These are phyloP conservation scores for Podila clonocystis DNA, from an alignment of 192 early-diverging fungal species.

Conservation along the genomic window DNA sequence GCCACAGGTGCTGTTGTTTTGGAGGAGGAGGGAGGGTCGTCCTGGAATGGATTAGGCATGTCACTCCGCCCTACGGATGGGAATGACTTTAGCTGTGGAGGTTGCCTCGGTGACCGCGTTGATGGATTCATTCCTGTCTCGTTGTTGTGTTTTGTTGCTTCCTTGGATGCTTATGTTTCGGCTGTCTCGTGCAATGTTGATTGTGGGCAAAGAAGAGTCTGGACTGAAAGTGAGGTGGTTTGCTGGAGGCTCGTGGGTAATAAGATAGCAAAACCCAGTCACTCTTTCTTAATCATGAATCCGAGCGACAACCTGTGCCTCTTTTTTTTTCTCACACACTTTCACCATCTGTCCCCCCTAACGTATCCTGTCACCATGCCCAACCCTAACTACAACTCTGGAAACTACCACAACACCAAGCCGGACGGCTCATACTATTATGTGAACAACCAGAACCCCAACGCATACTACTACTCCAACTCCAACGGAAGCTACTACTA, in stretches of 20 bases:
- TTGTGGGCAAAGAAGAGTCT: neutral
- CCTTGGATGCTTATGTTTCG: neutral
- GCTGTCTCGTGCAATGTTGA: neutral
- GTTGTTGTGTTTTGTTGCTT: neutral
- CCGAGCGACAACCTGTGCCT: neutral
- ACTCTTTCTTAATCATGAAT: no score
- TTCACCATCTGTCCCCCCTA: neutral
- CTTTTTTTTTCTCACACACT: slow-evolving; percentile 4
- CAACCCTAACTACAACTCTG: neutral
- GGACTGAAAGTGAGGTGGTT: neutral
- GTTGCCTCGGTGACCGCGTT: neutral
- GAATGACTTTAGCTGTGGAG: neutral
- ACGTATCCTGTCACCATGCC: neutral
- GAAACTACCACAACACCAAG: slow-evolving; percentile 9
- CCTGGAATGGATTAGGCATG: slow-evolving; percentile 1
- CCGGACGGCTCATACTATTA: slow-evolving; percentile 7
- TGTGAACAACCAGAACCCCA: neutral
- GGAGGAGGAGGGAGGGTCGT: neutral
- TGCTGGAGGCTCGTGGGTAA: slow-evolving; percentile 15
- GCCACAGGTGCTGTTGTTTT: slow-evolving; percentile 5
- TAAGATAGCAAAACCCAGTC: neutral
- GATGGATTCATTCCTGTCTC: neutral
- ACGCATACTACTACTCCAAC: slow-evolving; percentile 4
- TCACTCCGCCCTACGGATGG: neutral
- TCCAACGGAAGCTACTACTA: neutral